phyloP scores from a whole-genome alignment of 1,139 yeast species.

The Debaryomycetaceae sp. region DNA sequence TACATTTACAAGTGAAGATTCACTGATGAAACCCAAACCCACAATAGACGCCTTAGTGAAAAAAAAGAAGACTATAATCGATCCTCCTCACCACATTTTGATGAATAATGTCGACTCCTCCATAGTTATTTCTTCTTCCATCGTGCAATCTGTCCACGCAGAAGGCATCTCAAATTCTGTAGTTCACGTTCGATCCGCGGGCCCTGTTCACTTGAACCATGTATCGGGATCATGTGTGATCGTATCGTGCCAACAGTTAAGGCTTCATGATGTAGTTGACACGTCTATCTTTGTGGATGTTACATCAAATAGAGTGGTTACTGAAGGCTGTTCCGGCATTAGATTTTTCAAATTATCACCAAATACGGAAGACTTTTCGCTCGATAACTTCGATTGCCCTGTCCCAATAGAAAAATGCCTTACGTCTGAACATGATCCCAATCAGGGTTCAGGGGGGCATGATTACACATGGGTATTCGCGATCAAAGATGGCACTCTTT shows the following conservation, averaged over 20 bases:
- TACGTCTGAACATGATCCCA: constrained; percentile 5
- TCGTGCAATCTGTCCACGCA: constrained; percentile 21
- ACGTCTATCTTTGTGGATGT: constrained; percentile 21
- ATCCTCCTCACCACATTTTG: constrained; percentile 14
- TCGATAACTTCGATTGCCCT: constrained; percentile 12
- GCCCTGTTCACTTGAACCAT: constrained; percentile 31
- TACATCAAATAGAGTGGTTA: constrained; percentile 24
- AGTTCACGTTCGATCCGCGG: constrained; percentile 21
- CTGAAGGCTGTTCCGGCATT: constrained; percentile 30
- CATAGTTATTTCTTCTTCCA: background rate
- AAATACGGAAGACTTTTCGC: constrained; percentile 2
- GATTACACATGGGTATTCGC: constrained; percentile 4
- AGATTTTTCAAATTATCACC: constrained; percentile 11
- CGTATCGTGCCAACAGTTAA: constrained; percentile 36
- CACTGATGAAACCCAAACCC: background rate
- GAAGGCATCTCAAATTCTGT: constrained; percentile 16
- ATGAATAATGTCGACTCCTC: constrained; percentile 11
- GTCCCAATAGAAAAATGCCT: constrained; percentile 9
- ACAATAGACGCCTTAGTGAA: background rate
- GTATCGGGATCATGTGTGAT: constrained; percentile 21
- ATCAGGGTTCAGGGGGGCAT: background rate
- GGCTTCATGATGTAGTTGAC: constrained; percentile 30
- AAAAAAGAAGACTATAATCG: constrained; percentile 3
- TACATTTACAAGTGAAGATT: background rate
- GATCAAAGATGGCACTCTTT: constrained; percentile 2